Percentiles rank a stretch among this genome's conserved stretches.
phyloP scores from a whole-genome alignment of 805 yeast species.

The Pichia deserticola region DNA sequence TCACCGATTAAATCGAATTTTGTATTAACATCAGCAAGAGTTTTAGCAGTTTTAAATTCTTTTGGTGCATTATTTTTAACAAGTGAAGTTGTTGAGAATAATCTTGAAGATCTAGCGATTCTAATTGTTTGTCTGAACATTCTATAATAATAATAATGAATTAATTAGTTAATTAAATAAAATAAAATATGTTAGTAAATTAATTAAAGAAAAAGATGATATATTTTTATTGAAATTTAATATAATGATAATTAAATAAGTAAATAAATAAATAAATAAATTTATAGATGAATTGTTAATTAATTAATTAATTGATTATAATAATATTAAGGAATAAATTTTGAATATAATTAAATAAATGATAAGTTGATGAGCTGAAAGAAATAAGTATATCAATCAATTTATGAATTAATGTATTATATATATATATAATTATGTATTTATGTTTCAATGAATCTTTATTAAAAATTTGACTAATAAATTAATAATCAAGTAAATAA shows the following conservation, averaged over 20 bases:
- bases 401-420: too few species aligned
- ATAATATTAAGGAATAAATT: background rate
- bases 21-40: conserved; percentile 72
- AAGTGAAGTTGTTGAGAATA: conserved; percentile 26
- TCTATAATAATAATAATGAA: background rate
- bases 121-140: conserved; percentile 33
- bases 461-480: too few species aligned
- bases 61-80: conserved; percentile 27
- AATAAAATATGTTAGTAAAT: background rate
- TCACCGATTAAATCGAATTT: conserved; percentile 76
- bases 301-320: background rate
- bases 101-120: conserved; percentile 29
- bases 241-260: background rate
- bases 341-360: too few species aligned
- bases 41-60: conserved; percentile 54
- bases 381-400: too few species aligned
- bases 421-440: too few species aligned
- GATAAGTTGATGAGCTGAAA: too few species aligned
- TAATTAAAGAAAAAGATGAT: background rate
- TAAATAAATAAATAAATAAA: background rate
- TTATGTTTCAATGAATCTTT: too few species aligned
- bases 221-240: too few species aligned
- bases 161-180: background rate
- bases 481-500: too few species aligned
- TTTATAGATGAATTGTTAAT: background rate